These are phyloP conservation scores for Puccinia polysora DNA, from an alignment of 1,284 basidiomycete genomes.

Conservation along the genomic window DNA sequence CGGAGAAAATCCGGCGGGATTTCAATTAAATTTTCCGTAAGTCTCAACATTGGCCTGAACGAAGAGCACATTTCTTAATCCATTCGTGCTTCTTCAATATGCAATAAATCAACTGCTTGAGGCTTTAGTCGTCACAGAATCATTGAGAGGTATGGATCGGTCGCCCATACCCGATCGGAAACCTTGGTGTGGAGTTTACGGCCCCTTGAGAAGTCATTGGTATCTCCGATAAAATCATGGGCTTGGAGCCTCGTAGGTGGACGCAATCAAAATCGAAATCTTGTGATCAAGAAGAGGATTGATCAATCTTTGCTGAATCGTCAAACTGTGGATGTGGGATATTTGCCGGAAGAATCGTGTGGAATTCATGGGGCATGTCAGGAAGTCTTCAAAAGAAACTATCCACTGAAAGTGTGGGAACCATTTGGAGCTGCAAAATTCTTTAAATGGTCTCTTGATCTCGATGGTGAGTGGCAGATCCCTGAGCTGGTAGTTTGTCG, in stretches of 20 bases:
- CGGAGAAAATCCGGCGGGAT: conserved; percentile 8
- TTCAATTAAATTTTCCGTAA: conserved; percentile 25
- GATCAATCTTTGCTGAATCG: conserved; percentile 8
- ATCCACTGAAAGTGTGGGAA: conserved; percentile 29
- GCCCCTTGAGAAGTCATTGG: not conserved
- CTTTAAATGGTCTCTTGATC: conserved; percentile 27
- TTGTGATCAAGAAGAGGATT: not conserved
- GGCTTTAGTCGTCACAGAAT: conserved; percentile 30
- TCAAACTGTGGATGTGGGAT: conserved; percentile 21
- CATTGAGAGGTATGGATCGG: conserved; percentile 20
- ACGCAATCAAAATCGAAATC: not conserved
- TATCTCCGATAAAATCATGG: not conserved
- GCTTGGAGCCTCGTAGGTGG: not conserved
- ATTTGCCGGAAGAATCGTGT: conserved; percentile 19
- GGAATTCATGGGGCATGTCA: conserved; percentile 18
- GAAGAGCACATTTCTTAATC: not conserved
- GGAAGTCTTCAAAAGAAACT: conserved; percentile 20
- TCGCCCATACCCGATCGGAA: not conserved
- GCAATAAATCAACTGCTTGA: too few relatives aligned
- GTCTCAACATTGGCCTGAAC: not conserved
- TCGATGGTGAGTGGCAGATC: conserved; percentile 16
- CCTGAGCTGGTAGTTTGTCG: not conserved
- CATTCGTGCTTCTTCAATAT: not conserved
- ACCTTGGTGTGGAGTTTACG: conserved; percentile 2
- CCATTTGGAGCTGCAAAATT: conserved; percentile 36